Evolutionary conservation across 345 rosid species (phyloP), one percentile per base, ranked within the genome.

Genomic region (Euphorbia tirucalli): DNA sequence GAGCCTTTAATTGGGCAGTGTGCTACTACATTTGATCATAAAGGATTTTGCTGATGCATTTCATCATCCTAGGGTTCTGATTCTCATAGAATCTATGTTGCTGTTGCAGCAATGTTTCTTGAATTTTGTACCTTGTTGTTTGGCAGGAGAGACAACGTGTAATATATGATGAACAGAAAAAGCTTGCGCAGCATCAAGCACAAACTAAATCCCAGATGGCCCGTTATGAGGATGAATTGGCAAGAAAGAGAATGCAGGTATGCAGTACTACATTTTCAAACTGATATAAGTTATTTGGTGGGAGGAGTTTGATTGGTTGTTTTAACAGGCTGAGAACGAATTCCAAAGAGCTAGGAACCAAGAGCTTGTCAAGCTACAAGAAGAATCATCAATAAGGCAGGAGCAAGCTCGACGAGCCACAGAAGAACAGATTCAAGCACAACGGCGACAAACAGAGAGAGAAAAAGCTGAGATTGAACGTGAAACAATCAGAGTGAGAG

Each of bases 191-290:
- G 81, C 88, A 88, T 79, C 95, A 89, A 76, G 97, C 97, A 15
- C 97, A 95, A 76, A 87, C 90, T 30, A 95, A 92, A 83, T 87
- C 99, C 43, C 97, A 90, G 81, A 92, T 90, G 96, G 96, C 95
- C 44, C 93, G 91, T 48, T 95, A 92, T 75, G 97, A 89, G 81
- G 97, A 92, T 68, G 99, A 95, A 52, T 58, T 95, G 75, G 93
- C 97, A 56, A 90, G 97, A 84, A 92, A 92, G 87, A 84, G 99
- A 85, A 92, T 92, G 99, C 97, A 92, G 97, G 98, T 86, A 88
- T 78, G 89, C 55, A 31, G 50, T 19, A 61, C 30, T 28, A 21
- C 39, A 58, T 19, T 41, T 65, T 66, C 25, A 28, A 58, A 16
- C 64, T 74, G 32, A 15, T 1, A 66, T 21, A 11, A 37, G 39